Conservation (phyloP, 306 rosid genomes). For the Quercus agrifolia region DNA sequence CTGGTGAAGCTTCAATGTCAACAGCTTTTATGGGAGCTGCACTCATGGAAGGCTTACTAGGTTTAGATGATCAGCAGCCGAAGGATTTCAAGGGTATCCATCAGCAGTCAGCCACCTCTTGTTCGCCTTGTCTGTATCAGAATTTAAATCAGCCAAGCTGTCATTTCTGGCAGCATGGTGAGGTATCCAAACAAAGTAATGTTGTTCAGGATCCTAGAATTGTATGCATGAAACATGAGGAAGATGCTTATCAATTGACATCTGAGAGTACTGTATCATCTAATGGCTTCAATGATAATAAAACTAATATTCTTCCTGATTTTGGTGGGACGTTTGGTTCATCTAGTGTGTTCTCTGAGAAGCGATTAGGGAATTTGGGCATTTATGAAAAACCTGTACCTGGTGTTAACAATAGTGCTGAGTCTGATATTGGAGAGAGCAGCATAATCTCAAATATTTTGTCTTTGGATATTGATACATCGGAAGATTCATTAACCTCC, state of each 20-base stretch:
- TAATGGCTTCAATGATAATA: neutral
- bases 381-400: conserved; percentile 10
- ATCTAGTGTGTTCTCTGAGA: conserved; percentile 11
- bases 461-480: conserved; percentile 46
- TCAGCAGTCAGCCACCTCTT: conserved; percentile 17
- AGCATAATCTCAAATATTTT: conserved; percentile 47
- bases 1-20: conserved; percentile 30
- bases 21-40: conserved; percentile 41
- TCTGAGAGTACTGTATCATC: neutral
- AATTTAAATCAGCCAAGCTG: conserved; percentile 23
- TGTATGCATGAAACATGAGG: neutral
- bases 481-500: conserved; percentile 36
- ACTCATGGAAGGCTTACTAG: conserved; percentile 32
- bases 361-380: conserved; percentile 20
- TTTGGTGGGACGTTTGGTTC: conserved; percentile 14
- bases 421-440: conserved; percentile 45
- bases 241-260: neutral
- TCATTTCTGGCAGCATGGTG: conserved; percentile 31
- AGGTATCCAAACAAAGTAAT: conserved; percentile 25
- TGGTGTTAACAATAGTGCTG: conserved; percentile 9
- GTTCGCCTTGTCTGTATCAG: conserved; percentile 19
- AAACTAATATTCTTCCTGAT: neutral
- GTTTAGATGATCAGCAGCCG: conserved; percentile 18
- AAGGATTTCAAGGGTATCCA: conserved; percentile 14
- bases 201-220: neutral